phyloP scores from a whole-genome alignment of 768 basidiomycete species.

The Phaffia tasmanica region DNA sequence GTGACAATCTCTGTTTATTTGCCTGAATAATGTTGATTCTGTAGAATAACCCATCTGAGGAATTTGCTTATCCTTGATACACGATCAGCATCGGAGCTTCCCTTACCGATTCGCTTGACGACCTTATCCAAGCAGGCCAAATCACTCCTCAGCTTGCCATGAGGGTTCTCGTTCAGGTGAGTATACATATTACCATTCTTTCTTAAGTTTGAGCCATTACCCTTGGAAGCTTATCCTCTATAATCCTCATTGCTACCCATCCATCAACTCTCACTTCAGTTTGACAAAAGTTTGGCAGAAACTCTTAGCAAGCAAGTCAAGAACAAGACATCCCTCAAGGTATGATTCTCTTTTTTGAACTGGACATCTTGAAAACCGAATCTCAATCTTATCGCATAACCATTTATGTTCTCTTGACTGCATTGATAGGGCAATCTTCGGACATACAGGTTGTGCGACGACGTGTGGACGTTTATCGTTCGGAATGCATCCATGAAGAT shows the following conservation, averaged over 20 bases:
- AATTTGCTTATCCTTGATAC: too few relatives aligned
- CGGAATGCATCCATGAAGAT: conserved; percentile 89
- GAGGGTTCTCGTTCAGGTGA: conserved; percentile 93
- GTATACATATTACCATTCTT: conserved; percentile 9
- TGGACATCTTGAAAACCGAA: background rate
- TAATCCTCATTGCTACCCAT: background rate
- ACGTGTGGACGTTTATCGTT: conserved; percentile 96
- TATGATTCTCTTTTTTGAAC: conserved; percentile 32
- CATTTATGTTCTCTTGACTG: too few relatives aligned
- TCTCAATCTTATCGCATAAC: too few relatives aligned
- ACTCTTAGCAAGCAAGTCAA: conserved; percentile 89
- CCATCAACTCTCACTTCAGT: conserved; percentile 40
- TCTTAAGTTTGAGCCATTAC: background rate
- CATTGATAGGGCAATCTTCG: conserved; percentile 63
- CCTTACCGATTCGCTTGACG: conserved; percentile 93
- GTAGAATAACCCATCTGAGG: background rate
- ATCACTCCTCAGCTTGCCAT: conserved; percentile 98
- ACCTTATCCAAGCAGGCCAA: conserved; percentile 88
- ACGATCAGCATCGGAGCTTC: conserved; percentile 87
- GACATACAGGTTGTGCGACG: conserved; percentile 86
- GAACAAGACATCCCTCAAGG: conserved; percentile 86
- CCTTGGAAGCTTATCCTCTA: background rate
- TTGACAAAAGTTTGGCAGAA: conserved; percentile 89
- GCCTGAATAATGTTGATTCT: background rate
- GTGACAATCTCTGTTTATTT: conserved; percentile 34